Base-by-base conservation (phyloP, 129 eudicot genomes). In the Arctium minus region DNA sequence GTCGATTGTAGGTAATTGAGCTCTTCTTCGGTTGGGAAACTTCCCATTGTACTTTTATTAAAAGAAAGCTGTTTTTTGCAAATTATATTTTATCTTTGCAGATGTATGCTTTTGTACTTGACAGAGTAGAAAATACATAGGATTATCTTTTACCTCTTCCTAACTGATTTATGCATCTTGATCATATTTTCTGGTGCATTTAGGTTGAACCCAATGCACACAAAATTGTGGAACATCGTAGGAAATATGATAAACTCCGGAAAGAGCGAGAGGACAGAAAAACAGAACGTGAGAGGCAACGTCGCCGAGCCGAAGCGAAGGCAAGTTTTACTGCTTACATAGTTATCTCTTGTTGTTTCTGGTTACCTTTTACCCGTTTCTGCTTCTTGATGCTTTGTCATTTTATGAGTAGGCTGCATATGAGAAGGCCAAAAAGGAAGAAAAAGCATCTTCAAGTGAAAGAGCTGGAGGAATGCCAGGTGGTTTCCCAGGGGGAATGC, bases 121-220 rank as follows among this genome's bases (percentile, higher is more conserved):
- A 74, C 33, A 38, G 50, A 46, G 56, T 62, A 4, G 69, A 62
- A n/a, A 22, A 44, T 18, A 36, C 22, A 77, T 7, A 17, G n/a
- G 72, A 27, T 39, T 82, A 6, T 5, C 27, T 1, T 30, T 32
- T 80, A 18, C 73, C n/a, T 82, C 17, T 44, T 40, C 1, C 67
- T 18, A 22, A 37, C 39, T 64, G 30, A 13, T 77, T 64, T 40
- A 46, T 31, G 64, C 13, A 37, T 67, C 10, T 8, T 60, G 13
- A 74, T 46, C 33, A 44, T 12, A 77, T 13, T 73, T 15, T 18
- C 5, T 68, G 72, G 11, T 76, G 48, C 1, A 44, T 72, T 32
- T 83, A 96, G 99, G 99, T 96, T 82, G 99, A 96, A 79, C 99
- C 99, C 17, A 96, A 96, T 83, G 98, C 93, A 3, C 99, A 92